Percentiles rank a stretch among this genome's conserved stretches.
phyloP scores from a whole-genome alignment of 768 basidiomycete genomes.

The Porphyrellus cyaneotinctus region DNA sequence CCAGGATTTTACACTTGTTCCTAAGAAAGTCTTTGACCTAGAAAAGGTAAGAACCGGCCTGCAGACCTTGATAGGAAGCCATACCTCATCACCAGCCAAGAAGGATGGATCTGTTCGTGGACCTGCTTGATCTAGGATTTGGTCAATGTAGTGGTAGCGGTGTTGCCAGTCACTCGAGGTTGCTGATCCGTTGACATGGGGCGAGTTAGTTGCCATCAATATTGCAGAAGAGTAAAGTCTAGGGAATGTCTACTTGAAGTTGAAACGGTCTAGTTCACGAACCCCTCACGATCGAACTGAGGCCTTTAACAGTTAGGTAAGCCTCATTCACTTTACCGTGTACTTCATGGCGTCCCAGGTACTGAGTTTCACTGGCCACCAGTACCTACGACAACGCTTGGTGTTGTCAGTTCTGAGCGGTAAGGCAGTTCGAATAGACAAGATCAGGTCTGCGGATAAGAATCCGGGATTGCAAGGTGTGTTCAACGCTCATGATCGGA shows the following conservation, averaged over 20 bases:
- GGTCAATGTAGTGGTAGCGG: conserved; percentile 81
- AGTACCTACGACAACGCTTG: conserved; percentile 77
- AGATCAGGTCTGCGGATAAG: conserved; percentile 87
- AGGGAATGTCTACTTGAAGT: conserved; percentile 12
- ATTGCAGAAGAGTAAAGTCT: conserved; percentile 7
- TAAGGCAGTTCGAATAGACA: conserved; percentile 76
- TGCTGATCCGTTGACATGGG: conserved; percentile 35
- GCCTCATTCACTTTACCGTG: background rate
- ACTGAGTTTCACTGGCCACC: conserved; percentile 73
- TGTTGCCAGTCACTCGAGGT: conserved; percentile 46
- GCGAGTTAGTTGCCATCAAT: conserved; percentile 23
- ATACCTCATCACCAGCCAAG: conserved; percentile 73
- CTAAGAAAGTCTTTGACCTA: conserved; percentile 88
- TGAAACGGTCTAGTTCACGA: background rate
- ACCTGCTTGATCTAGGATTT: conserved; percentile 80
- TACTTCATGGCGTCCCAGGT: conserved; percentile 27
- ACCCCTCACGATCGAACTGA: conserved; percentile 2
- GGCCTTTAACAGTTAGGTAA: conserved; percentile 27
- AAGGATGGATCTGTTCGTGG: conserved; percentile 86
- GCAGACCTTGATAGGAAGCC: conserved; percentile 13
- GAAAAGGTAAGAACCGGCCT: background rate
- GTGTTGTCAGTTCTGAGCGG: conserved; percentile 90
- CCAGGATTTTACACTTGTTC: conserved; percentile 83
- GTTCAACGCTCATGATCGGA: conserved; percentile 7
- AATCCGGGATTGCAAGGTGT: conserved; percentile 91